phyloP scores from a whole-genome alignment of 1,139 yeast genomes.

The Kodamaea anthophila region DNA sequence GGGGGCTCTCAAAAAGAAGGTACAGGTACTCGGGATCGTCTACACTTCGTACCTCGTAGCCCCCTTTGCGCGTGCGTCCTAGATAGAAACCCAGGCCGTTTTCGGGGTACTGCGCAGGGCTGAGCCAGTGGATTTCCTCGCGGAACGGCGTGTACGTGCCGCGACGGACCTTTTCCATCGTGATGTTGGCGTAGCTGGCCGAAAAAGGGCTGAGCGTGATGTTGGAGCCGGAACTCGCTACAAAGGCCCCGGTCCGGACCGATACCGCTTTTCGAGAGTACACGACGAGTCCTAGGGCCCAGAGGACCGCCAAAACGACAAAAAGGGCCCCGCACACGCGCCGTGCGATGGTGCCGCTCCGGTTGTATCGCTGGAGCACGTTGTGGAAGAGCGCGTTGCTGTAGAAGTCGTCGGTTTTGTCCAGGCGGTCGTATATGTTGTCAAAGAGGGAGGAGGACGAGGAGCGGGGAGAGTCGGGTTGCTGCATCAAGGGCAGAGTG shows the following conservation, averaged over 20 bases:
- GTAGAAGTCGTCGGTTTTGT: constrained; percentile 19
- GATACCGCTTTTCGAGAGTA: constrained; percentile 25
- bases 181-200: constrained; percentile 23
- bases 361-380: constrained; percentile 17
- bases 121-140: constrained; percentile 25
- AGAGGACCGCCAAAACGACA: constrained; percentile 11
- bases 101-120: constrained; percentile 19
- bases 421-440: constrained; percentile 18
- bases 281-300: constrained; percentile 26
- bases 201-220: constrained; percentile 28
- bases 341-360: constrained; percentile 8
- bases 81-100: constrained; percentile 28
- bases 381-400: constrained; percentile 22
- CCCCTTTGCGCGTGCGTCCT: constrained; percentile 13
- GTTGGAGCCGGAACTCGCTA: constrained; percentile 24
- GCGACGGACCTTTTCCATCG: constrained; percentile 21
- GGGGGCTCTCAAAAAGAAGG: constrained; percentile 16
- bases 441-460: too few species aligned
- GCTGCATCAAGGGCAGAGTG: too few species aligned
- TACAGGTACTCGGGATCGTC: constrained; percentile 13
- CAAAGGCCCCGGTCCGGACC: constrained; percentile 22
- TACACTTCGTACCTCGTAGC: constrained; percentile 19
- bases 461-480: constrained; percentile 18
- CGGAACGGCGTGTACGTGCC: constrained; percentile 19
- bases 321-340: too few species aligned